phyloP scores from a whole-genome alignment of 2,329 filamentous ascomycete genomes.

The Didymellaceae sp. region DNA sequence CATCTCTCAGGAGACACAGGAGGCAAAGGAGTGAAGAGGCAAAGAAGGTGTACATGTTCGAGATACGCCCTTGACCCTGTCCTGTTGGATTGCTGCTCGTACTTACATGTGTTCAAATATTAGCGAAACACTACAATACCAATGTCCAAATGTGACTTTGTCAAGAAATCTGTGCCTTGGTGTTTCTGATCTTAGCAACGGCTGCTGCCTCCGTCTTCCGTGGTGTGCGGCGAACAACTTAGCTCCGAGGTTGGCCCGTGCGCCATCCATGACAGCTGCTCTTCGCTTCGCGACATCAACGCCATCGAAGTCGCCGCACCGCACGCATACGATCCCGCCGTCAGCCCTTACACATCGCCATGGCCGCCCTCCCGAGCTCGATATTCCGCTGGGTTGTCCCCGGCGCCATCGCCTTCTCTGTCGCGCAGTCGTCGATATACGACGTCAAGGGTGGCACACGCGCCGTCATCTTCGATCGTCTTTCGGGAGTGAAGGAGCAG shows the following conservation, averaged over 20 bases:
- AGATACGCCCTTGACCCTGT: neutral
- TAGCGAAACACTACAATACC: conserved; percentile 8
- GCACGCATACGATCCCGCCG: conserved; percentile 13
- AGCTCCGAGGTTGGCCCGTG: conserved; percentile 20
- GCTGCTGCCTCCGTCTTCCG: neutral
- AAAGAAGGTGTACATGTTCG: neutral
- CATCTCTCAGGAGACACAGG: conserved; percentile 35
- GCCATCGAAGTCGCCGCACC: conserved; percentile 20
- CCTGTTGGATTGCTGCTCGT: conserved; percentile 7
- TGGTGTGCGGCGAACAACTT: conserved; percentile 24
- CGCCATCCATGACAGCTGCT: conserved; percentile 23
- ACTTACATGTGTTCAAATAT: conserved; percentile 11
- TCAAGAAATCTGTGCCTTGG: too few relatives aligned
- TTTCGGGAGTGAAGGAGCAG: conserved; percentile 88
- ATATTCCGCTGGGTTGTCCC: conserved; percentile 69
- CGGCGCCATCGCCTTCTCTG: conserved; percentile 68
- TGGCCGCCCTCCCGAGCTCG: conserved; percentile 45
- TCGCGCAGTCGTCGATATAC: conserved; percentile 85
- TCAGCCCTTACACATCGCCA: conserved; percentile 28
- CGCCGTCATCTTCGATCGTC: conserved; percentile 96
- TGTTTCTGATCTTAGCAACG: too few relatives aligned
- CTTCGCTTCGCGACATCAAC: conserved; percentile 16
- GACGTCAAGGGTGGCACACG: conserved; percentile 94
- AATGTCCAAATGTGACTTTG: too few relatives aligned
- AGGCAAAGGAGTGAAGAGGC: neutral